Evolutionary conservation across 768 basidiomycete species (phyloP), one percentile per base, ranked within the genome.

Genomic region (Pleurotus sapidus): DNA sequence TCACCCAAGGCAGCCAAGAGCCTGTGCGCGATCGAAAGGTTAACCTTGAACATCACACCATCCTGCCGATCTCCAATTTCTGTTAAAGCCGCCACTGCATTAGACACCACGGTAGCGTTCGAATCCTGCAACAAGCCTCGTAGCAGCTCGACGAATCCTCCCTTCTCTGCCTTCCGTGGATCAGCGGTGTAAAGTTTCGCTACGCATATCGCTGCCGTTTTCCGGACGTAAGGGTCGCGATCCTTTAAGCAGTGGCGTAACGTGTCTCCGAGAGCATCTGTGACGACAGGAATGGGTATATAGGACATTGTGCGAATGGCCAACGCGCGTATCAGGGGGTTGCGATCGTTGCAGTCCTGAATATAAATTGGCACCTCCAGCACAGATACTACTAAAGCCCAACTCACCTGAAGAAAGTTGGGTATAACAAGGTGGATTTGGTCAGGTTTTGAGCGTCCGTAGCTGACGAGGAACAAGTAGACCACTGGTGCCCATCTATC

Each of bases 291-390:
- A 20, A 97, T 88, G 37, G 95, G 93, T 64, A 99, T 98, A 68
- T 97, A 98, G 5, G 97, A 96, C 96, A 99, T 98, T 11, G 97
- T 99, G 43, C 97, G 91, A 65, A 99, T 95, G 17, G 97, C 95
- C 46, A 99, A 79, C 14, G 96, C 97, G 37, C 97, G 91, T 57
- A 99, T 94, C 48, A 99, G 87, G 9, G 97, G 96, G 69, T 98
- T 98, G 46, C 91, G 85, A 68, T 98, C 96, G 65, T 87, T 89
- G 65, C 94, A 97, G 69, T 98, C 96, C 96, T 98, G 64, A 11
- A 37, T 12, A 11, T 17, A 1, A 4, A 23, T 42, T 43, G 34
- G 66, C 61, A 59, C 51, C 27, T 17, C 39, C n/a, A 46, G 48
- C 40, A 61, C 51, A 58, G 57, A 11, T 49, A 20, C 20, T 20